These are phyloP conservation scores for Ceratobasidium sp. DNA, from an alignment of 1,284 basidiomycete species.

Conservation along the genomic window DNA sequence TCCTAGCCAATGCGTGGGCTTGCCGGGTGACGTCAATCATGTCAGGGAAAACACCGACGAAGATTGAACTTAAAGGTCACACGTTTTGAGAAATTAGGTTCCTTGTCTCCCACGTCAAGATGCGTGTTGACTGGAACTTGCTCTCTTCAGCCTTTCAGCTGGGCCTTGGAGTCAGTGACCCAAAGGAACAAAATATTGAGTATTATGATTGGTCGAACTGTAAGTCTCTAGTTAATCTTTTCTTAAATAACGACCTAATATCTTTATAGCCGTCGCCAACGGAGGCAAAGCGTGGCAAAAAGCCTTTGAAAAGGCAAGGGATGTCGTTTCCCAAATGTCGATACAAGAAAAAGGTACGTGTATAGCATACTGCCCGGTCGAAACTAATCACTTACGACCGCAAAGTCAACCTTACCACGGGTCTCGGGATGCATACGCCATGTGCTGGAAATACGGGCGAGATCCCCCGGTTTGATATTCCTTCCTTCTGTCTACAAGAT, in stretches of 20 bases:
- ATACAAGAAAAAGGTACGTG: constrained; percentile 39
- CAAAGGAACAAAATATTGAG: neutral
- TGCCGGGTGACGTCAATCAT: neutral
- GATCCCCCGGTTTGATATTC: constrained; percentile 60
- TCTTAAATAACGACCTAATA: neutral
- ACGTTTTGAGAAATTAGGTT: constrained; percentile 3
- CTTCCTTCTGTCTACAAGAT: constrained; percentile 76
- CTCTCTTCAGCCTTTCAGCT: constrained; percentile 8
- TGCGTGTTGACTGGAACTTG: constrained; percentile 16
- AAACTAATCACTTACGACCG: neutral
- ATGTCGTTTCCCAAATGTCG: constrained; percentile 35
- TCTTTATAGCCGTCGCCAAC: constrained; percentile 13
- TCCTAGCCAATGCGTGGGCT: constrained; percentile 13
- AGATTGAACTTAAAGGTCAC: neutral
- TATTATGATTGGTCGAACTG: constrained; percentile 7
- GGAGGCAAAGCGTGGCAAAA: constrained; percentile 35
- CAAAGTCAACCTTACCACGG: constrained; percentile 41
- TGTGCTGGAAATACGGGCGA: constrained; percentile 49
- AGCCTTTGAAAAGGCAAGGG: constrained; percentile 34
- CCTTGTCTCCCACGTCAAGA: neutral
- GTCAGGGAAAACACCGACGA: constrained; percentile 11
- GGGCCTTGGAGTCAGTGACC: neutral
- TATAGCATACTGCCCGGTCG: neutral
- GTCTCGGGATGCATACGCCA: constrained; percentile 49
- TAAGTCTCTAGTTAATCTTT: neutral